These are phyloP conservation scores for Gymnopilus junonius DNA, from an alignment of 768 basidiomycete genomes.

Conservation along the genomic window DNA sequence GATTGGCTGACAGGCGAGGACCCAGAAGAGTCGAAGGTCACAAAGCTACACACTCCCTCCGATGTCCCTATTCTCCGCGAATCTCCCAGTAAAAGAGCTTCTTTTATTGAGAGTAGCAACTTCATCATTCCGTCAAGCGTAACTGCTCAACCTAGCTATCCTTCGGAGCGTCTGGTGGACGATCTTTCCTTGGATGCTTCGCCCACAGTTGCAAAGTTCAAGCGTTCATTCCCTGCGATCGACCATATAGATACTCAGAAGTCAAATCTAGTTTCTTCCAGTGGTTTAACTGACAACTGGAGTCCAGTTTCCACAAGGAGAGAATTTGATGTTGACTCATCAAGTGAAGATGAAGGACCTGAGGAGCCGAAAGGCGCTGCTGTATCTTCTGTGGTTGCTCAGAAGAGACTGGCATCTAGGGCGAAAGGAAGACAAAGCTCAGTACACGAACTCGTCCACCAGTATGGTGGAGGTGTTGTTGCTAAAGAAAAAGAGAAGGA, in stretches of 20 bases:
- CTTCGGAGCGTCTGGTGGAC: conserved; percentile 19
- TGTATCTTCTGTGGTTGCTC: conserved; percentile 22
- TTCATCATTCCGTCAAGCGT: conserved; percentile 43
- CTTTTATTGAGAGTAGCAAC: conserved; percentile 57
- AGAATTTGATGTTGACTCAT: conserved; percentile 43
- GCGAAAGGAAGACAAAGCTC: conserved; percentile 74
- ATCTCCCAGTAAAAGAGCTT: conserved; percentile 75
- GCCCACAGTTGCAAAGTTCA: conserved; percentile 43
- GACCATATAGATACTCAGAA: conserved; percentile 29
- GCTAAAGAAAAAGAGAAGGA: conserved; percentile 39
- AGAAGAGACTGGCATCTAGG: conserved; percentile 33
- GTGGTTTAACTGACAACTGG: conserved; percentile 49
- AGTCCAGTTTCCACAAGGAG: conserved; percentile 39
- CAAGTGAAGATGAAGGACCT: conserved; percentile 64
- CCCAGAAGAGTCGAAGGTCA: conserved; percentile 36
- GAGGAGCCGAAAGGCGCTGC: conserved; percentile 44
- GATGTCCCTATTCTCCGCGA: conserved; percentile 62
- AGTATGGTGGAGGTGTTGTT: conserved; percentile 66
- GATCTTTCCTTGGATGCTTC: conserved; percentile 31
- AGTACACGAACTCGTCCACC: conserved; percentile 80
- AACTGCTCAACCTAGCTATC: conserved; percentile 39
- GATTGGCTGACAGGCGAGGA: conserved; percentile 83
- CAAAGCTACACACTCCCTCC: conserved; percentile 21
- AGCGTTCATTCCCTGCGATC: conserved; percentile 39
- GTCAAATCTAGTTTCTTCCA: conserved; percentile 10